Evolutionary conservation across 2,329 filamentous ascomycete species (phyloP), one percentile per base, ranked within the genome.

Genomic region (Huntiella savannae): DNA sequence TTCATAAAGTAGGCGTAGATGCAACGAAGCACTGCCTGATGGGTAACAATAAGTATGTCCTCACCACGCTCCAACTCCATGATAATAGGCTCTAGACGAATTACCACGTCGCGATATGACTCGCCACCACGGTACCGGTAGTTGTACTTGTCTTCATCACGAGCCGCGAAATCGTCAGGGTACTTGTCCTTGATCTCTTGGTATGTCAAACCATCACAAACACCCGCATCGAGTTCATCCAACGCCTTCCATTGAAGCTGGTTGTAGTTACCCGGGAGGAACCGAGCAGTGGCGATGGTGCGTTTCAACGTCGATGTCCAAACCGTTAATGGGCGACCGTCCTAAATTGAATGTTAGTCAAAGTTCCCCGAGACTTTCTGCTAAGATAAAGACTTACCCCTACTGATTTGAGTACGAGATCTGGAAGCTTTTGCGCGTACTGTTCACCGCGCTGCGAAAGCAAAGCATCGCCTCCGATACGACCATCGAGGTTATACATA

Each of bases 1-100:
- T 96, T 93, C 82, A 95, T 94, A 62, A 96, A 98, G 63, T 98
- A 98, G 28, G 91, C 85, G 59, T 96, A 98, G 56, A 98, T 94
- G 67, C 91, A 98, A 50, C 91, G 77, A 52, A 98, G 69, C 33
- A 98, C 88, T 11, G 91, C 91, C 64, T 98, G 91, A 60, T 98
- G 91, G 3, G 91, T 96, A 51, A 98, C 86, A 55, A 98, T 96
- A 50, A 98, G 76, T 54, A 98, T 93, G 58, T 98, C 92, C 62
- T 96, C 91, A 54, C 80, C 85, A 52, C 91, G 77, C 63, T 98
- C 91, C 45, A 98, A 70, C 61, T 98, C 91, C 91, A 98, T 98
- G 64, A 98, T 98, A 63, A 98, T 98, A 51, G 91, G 91, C 59
- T 98, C 91, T 0, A 98, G 77, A 1, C 91, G 85, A 56, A 95